Conservation (phyloP, 345 rosid species). For the Abelmoschus esculentus region DNA sequence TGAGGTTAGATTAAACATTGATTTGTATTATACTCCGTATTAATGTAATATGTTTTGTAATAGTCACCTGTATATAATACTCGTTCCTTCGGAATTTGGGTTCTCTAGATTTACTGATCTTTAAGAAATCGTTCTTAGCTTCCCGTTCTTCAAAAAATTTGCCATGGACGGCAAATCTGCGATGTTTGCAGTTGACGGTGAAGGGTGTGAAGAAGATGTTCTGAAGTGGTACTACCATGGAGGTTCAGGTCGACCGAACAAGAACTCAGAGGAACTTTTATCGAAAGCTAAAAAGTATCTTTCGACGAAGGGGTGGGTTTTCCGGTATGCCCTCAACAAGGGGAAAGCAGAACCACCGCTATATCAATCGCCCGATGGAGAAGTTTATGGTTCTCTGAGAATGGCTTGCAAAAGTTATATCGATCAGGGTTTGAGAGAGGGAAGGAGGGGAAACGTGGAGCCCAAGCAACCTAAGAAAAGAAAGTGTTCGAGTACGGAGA, state of each 20-base stretch:
- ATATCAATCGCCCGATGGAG: slow-evolving; percentile 14
- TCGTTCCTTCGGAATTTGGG: no score
- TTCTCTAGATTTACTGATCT: no score
- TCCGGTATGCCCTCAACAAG: neutral
- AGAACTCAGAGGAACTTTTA: neutral
- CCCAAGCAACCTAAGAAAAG: neutral
- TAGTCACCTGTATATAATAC: no score
- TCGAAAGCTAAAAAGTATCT: slow-evolving; percentile 20
- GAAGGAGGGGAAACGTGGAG: neutral
- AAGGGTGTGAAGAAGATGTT: neutral
- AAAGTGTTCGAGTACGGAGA: neutral
- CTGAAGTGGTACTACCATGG: neutral
- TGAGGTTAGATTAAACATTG: no score
- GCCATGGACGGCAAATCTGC: neutral
- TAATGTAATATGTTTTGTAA: no score
- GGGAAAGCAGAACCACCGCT: neutral
- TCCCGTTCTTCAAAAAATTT: no score
- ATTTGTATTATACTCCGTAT: no score
- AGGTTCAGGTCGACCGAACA: neutral
- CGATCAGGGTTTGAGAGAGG: neutral
- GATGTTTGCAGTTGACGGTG: neutral
- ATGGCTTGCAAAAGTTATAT: slow-evolving; percentile 18
- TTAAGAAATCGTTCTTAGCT: neutral
- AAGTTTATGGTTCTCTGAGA: slow-evolving; percentile 6
- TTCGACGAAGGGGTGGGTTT: slow-evolving; percentile 9